phyloP scores from a whole-genome alignment of 495 filamentous ascomycete genomes.

The Penicillium argentinense region DNA sequence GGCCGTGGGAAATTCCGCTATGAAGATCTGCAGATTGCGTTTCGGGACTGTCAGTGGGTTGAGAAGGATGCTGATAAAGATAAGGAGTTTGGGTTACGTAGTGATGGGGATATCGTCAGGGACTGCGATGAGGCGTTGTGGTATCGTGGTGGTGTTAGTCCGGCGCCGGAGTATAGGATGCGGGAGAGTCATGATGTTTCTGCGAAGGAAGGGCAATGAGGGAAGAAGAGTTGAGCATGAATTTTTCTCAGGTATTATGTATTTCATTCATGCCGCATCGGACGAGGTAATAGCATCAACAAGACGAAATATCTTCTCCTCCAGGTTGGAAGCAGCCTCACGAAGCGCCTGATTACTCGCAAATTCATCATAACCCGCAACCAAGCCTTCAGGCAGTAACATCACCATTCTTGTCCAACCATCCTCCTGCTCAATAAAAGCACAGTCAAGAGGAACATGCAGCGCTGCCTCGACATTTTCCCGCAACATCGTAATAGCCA shows the following conservation, averaged over 20 bases:
- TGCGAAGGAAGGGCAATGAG: no score
- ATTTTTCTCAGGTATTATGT: no score
- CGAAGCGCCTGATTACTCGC: neutral
- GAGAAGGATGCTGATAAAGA: neutral
- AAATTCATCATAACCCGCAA: neutral
- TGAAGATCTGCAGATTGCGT: neutral
- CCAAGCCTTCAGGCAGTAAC: neutral
- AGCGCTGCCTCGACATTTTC: neutral
- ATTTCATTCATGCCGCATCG: no score
- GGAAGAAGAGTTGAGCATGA: no score
- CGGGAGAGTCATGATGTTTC: no score
- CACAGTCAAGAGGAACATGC: neutral
- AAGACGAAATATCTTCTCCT: neutral
- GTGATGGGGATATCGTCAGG: neutral
- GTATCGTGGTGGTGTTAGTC: neutral
- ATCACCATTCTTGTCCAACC: neutral
- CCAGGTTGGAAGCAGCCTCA: neutral
- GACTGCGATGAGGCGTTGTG: neutral
- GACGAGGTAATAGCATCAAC: neutral
- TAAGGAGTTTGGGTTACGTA: neutral
- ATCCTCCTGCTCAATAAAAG: neutral
- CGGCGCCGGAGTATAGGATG: neutral
- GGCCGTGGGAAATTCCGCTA: neutral
- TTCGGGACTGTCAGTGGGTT: neutral
- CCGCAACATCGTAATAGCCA: neutral